Base-by-base conservation (phyloP, 805 yeast species). In the Metschnikowia kofuensis region DNA sequence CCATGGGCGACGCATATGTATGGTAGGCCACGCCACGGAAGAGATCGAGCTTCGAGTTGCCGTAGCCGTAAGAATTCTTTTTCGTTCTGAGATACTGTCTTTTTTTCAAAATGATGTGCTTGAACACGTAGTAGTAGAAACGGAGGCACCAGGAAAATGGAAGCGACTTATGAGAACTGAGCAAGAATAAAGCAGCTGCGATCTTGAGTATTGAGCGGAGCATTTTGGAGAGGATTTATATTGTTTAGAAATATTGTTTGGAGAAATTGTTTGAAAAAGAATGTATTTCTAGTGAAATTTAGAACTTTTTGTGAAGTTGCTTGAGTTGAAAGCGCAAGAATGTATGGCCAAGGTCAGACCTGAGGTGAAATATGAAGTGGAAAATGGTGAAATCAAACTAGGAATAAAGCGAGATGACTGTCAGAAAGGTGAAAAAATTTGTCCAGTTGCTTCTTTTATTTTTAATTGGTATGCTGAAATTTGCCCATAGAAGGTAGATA, bases 1-100 rank as follows among this genome's bases (percentile, higher is more conserved):
- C 97, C 60, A 87, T 67, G 7, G 87, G 82, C 1, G 92, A 84
- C 29, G 86, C 87, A 51, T 79, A 80, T 0, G 90, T 78, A 21
- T 64, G 54, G 54, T 71, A 71, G 12, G 63, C 57, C 0, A 72
- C 61, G 39, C 77, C 71, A 11, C 72, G 69, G 62, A 84, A 83
- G n/a, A 74, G 55, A 36, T 69, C 49, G 42, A 58, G 47, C 35
- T 52, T 47, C 15, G 55, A 42, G 28, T 53, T 62, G 37, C 65
- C 63, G 36, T 65, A 55, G 11, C 72, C 75, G 47, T 61, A 67
- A 9, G 75, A 65, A 52, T 72, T 72, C 37, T 57, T 54, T 29
- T 59, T 64, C n/a, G 53, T 52, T 28, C 49, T 45, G 42, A 41
- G 43, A 44, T 59, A 68, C 29, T 45, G 49, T 21, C 47, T 31